Evolutionary conservation across 257 asterid species (phyloP), one percentile per base, ranked within the genome.

Genomic region (Gardenia jasminoides): DNA sequence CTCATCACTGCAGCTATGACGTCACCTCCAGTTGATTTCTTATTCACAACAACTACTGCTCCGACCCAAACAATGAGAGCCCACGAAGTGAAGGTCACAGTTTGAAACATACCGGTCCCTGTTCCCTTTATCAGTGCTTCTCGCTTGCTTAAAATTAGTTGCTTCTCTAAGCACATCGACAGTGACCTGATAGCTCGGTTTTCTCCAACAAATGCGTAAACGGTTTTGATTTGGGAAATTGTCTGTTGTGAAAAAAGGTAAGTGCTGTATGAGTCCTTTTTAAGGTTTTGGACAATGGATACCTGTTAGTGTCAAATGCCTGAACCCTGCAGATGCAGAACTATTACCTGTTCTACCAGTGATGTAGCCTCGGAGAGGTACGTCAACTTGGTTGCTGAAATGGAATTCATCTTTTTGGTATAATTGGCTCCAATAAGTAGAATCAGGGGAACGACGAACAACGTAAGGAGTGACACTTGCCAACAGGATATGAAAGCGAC

Each of bases 1-100:
- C 97, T 88, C 97, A 92, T 92, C 79, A 93, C 95, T 67, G 97
- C 94, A 78, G 97, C 97, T 59, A 93, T 91, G 81, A 91, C 91
- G 70, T 91, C 90, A 46, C 95, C 97, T 76, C 97, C 97, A 10
- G 76, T 86, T 47, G 97, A 85, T 87, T 88, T 84, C 78, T 87
- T 88, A 41, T 93, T 85, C 13, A 82, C 78, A 24, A 93, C 97
- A 62, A 91, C 92, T 36, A 86, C 80, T 22, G 97, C 97, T 81
- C 97, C 97, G 62, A 93, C 93, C 91, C 91, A 91, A 44, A 93
- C 94, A n/a, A 91, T 91, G 65, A 91, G 93, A 54, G 97, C 89
- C 97, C 97, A 93, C 11, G 92, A 91, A 82, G 92, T 75, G 83
- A 91, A 93, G 67, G 93, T 90, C 81, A 93, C 93, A n/a, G 86